phyloP scores from a whole-genome alignment of 2,329 filamentous ascomycete genomes.

The Cordyceps cateniannulata region DNA sequence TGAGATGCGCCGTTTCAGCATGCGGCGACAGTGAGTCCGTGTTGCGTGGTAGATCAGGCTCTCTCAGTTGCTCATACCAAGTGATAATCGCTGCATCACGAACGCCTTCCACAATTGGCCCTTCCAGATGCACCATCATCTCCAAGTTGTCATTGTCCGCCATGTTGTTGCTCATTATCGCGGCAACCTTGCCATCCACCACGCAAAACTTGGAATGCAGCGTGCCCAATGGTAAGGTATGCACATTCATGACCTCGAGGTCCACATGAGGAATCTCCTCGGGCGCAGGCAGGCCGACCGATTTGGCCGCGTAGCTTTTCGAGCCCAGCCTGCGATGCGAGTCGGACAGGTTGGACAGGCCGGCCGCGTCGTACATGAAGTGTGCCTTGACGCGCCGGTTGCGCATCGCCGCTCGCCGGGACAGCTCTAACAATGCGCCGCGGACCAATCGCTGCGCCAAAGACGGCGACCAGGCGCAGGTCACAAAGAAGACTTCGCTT shows the following conservation, averaged over 20 bases:
- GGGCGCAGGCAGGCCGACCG: conserved; percentile 53
- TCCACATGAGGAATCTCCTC: conserved; percentile 66
- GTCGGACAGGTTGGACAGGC: conserved; percentile 56
- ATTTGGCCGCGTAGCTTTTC: conserved; percentile 50
- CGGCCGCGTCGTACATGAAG: conserved; percentile 68
- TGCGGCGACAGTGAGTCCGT: not conserved
- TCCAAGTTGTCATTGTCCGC: conserved; percentile 74
- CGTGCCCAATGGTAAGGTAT: conserved; percentile 63
- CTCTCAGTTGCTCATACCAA: conserved; percentile 58
- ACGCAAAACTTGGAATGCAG: conserved; percentile 76
- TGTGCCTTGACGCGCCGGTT: conserved; percentile 59
- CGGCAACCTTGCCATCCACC: conserved; percentile 63
- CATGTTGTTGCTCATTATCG: conserved; percentile 74
- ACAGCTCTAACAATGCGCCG: conserved; percentile 63
- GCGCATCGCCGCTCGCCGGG: conserved; percentile 52
- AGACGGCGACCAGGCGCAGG: conserved; percentile 69
- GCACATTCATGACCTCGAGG: conserved; percentile 67
- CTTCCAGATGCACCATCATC: conserved; percentile 73
- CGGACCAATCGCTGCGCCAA: conserved; percentile 61
- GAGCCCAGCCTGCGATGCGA: conserved; percentile 54
- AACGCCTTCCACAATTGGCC: conserved; percentile 67
- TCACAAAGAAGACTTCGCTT: conserved; percentile 66
- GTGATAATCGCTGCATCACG: conserved; percentile 70
- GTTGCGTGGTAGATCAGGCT: not conserved
- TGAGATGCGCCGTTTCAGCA: not conserved